Conservation (phyloP, 352 stramenopile species). For the Globisporangium acanthophoron region DNA sequence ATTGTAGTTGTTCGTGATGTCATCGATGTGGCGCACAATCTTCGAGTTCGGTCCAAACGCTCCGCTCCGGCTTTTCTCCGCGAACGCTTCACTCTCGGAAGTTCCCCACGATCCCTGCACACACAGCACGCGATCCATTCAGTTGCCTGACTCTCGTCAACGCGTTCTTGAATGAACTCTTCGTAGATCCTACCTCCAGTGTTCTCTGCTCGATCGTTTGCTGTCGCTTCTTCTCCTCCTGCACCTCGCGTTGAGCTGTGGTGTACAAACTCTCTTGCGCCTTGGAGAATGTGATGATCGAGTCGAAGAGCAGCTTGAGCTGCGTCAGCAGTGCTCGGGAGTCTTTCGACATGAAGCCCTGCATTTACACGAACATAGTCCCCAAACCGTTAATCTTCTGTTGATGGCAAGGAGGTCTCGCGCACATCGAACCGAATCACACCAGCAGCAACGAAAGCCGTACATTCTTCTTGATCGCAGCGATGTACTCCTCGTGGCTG, state of each 20-base stretch:
- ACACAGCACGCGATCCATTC: not conserved
- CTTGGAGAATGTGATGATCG: constrained; percentile 82
- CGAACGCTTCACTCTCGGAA: constrained; percentile 45
- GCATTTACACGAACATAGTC: not conserved
- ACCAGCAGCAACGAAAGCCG: not conserved
- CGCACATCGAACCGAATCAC: not conserved
- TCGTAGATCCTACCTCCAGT: constrained; percentile 25
- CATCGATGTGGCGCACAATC: constrained; percentile 54
- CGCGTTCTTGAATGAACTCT: too few relatives aligned
- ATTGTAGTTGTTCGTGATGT: constrained; percentile 61
- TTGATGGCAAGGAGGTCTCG: not conserved
- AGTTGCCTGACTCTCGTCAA: not conserved
- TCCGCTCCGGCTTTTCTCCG: constrained; percentile 23
- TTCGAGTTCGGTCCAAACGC: constrained; percentile 42
- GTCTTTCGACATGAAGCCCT: constrained; percentile 84
- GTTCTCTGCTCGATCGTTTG: constrained; percentile 43
- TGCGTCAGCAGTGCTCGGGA: constrained; percentile 67
- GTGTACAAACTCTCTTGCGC: constrained; percentile 80
- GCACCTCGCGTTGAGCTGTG: constrained; percentile 61
- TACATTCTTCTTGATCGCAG: constrained; percentile 86
- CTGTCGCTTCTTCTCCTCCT: constrained; percentile 48
- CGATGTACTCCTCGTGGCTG: constrained; percentile 94
- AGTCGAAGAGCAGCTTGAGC: constrained; percentile 77
- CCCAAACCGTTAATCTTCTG: not conserved
- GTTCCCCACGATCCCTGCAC: constrained; percentile 55